Base-by-base conservation (phyloP, 2,329 filamentous ascomycete genomes). In the Pestalotiopsis sp. region DNA sequence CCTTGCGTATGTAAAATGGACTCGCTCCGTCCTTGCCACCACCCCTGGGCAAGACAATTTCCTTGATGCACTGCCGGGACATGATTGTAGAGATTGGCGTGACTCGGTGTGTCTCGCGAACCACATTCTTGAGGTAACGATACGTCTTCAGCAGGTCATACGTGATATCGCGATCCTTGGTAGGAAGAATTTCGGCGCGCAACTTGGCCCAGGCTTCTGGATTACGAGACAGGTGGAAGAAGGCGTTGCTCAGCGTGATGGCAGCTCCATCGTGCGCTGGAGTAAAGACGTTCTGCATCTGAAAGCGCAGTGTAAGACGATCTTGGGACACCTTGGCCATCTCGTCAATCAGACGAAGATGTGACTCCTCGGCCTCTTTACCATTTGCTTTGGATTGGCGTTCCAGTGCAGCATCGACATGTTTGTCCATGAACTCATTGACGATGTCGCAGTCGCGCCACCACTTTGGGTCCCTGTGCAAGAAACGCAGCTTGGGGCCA, bases 391-490 rank as follows among this genome's bases (percentile, higher is more conserved):
- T 41, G 1, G 72, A 58, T 7, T 72, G 59, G 12, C 61, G 49
- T 12, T 13, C 58, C 23, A 70, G 58, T 14, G 69, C 70, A 56
- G 68, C 41, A 31, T 72, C 65, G n/a, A 70, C 70, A 14, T 65
- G 69, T 60, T 68, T 36, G 63, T 70, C 70, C 31, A 72, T 49
- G 58, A 72, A 70, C 14, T 57, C n/a, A 11, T 38, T 25, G 31
- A 36, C 59, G 1, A 31, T 62, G 59, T 62, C 36, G 36, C 67
- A 65, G 39, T 39, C 36, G 36, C 7, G 57, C 85, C 84, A 73
- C 86, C 83, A 75, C 91, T 90, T 2, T 86, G 86, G 59, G 11
- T 62, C 73, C 90, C 92, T 65, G 87, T 86, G 81, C 85, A 85
- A 49, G 84, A 85, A 9, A 83, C 77, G 41, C 88, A 81, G 25